These are phyloP conservation scores for Syzygium jambos DNA, from an alignment of 345 rosid genomes.

Conservation along the genomic window DNA sequence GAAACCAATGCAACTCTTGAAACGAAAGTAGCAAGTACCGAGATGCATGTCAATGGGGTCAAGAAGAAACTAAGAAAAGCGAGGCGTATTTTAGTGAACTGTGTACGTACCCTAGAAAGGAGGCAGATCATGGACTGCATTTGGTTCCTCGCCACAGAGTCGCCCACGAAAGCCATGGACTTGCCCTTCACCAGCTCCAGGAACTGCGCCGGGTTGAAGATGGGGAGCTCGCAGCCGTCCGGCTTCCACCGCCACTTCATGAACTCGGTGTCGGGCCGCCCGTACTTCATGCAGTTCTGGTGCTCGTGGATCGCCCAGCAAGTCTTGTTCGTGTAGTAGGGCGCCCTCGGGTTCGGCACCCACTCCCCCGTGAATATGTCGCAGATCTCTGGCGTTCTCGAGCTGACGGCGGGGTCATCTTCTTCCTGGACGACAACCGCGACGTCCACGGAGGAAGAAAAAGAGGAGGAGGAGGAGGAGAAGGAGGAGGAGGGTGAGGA, in stretches of 20 bases:
- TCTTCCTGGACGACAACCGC: not conserved
- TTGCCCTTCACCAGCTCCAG: constrained; percentile 62
- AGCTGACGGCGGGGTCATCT: not conserved
- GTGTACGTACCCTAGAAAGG: constrained; percentile 57
- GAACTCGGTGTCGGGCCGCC: constrained; percentile 65
- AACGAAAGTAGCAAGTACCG: not conserved
- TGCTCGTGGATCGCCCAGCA: constrained; percentile 98
- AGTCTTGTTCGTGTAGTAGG: constrained; percentile 78
- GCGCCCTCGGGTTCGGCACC: constrained; percentile 62
- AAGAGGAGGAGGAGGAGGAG: not conserved
- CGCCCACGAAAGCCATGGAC: constrained; percentile 84
- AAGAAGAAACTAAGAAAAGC: not conserved
- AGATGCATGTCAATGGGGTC: not conserved
- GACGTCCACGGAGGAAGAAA: not conserved
- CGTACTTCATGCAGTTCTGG: constrained; percentile 91
- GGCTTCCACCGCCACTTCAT: constrained; percentile 88
- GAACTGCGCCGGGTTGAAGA: constrained; percentile 65
- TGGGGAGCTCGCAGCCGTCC: constrained; percentile 54
- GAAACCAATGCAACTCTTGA: not conserved
- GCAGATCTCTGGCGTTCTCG: constrained; percentile 17
- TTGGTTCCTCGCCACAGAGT: constrained; percentile 84
- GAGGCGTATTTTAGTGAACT: not conserved
- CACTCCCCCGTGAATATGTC: constrained; percentile 82
- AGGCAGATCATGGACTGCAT: constrained; percentile 97
- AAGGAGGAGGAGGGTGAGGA: not conserved